Evolutionary conservation across 1,284 basidiomycete species (phyloP).

Genomic region (Erythrobasidium hasegawianum): DNA sequence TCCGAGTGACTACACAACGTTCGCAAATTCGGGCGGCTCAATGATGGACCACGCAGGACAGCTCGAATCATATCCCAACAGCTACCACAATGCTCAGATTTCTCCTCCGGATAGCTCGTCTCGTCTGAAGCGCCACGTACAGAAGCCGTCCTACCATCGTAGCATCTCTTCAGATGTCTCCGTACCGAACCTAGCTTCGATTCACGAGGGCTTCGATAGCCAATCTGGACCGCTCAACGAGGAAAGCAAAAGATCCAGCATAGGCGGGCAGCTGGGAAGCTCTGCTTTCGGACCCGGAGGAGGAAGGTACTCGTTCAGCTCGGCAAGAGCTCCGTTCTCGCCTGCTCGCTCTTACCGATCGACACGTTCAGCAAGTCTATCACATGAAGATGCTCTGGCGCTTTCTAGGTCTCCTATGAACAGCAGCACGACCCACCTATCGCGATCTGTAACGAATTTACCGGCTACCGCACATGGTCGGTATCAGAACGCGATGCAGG

Average conservation of each 20-base stretch:
- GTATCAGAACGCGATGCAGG: not conserved
- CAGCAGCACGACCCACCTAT: too few relatives aligned
- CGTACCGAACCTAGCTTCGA: constrained; percentile 14
- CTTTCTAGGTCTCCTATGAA: not conserved
- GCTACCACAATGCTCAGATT: too few relatives aligned
- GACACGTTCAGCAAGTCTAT: not conserved
- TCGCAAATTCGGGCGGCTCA: not conserved
- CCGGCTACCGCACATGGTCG: not conserved
- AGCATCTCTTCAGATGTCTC: constrained; percentile 26
- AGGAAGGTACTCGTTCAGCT: too few relatives aligned
- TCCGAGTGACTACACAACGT: constrained; percentile 19
- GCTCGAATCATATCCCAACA: too few relatives aligned
- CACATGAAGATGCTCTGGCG: not conserved
- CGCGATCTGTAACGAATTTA: not conserved
- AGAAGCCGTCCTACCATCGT: constrained; percentile 12
- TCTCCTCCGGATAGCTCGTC: not conserved
- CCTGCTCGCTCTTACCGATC: not conserved
- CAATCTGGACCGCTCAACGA: not conserved
- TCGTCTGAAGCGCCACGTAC: not conserved
- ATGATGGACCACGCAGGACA: not conserved
- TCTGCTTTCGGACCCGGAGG: not conserved
- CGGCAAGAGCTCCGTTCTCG: not conserved
- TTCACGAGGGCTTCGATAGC: constrained; percentile 2
- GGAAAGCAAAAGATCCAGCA: not conserved
- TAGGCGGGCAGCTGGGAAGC: not conserved